A percentile compares a stretch with the other conserved stretches of the same genome.
Evolutionary conservation across 345 rosid species (phyloP).

Genomic region (Fremontodendron californicum): DNA sequence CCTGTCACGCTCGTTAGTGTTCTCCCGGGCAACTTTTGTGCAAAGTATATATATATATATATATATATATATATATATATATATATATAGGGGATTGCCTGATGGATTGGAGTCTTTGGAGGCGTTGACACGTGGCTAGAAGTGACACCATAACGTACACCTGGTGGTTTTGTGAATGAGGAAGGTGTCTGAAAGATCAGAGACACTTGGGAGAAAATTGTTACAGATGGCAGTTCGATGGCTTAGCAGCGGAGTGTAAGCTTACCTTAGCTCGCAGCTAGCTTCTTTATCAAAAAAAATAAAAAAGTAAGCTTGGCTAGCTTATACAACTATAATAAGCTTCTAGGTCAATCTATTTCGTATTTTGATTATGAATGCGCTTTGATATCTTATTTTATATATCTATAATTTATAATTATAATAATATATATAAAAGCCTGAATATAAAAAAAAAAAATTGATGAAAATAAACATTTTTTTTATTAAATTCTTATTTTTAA

Average conservation of each 20-base stretch:
- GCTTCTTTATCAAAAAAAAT: no score
- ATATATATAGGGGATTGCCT: neutral
- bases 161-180: neutral
- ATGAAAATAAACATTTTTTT: no score
- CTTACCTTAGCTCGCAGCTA: neutral
- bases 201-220: neutral
- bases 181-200: neutral
- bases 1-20: neutral
- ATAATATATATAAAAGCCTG: no score
- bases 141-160: neutral
- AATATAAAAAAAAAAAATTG: no score
- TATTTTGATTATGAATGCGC: no score
- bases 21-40: neutral
- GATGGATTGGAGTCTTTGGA: neutral
- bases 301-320: no score
- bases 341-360: no score
- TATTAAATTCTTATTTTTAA: no score
- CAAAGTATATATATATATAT: neutral
- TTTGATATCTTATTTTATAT: no score
- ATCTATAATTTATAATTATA: no score
- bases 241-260: neutral
- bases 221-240: neutral
- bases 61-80: no score
- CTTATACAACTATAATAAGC: no score
- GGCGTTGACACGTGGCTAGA: neutral